These are phyloP conservation scores for Leptographium galeiforme DNA, from an alignment of 2,329 filamentous ascomycete species.

Conservation along the genomic window DNA sequence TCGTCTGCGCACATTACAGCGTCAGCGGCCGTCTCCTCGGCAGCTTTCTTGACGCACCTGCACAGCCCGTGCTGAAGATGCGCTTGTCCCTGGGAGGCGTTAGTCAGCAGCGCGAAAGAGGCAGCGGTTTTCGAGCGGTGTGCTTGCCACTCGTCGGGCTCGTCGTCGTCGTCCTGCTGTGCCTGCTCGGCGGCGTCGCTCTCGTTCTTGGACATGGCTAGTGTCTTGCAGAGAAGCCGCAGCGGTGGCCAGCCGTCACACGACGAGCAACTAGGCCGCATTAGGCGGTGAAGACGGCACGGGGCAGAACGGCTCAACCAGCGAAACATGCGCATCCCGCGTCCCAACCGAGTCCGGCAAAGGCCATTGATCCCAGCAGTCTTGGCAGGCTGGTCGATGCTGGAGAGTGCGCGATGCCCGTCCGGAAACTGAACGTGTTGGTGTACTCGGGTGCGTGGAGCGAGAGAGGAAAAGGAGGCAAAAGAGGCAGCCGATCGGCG, in stretches of 20 bases:
- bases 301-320: too few relatives aligned
- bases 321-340: too few relatives aligned
- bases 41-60: conserved; percentile 39
- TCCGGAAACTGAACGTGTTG: conserved; percentile 72
- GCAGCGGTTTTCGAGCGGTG: neutral
- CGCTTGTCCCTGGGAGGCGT: conserved; percentile 67
- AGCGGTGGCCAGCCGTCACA: neutral
- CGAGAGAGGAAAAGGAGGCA: neutral
- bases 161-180: conserved; percentile 52
- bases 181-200: conserved; percentile 24
- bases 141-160: conserved; percentile 85
- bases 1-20: conserved; percentile 44
- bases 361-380: too few relatives aligned
- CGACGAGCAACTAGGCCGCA: neutral
- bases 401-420: conserved; percentile 29
- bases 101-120: conserved; percentile 11
- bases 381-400: too few relatives aligned
- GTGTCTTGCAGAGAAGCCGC: neutral
- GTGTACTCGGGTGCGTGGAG: conserved; percentile 79
- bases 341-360: too few relatives aligned
- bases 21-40: neutral
- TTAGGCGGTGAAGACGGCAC: too few relatives aligned
- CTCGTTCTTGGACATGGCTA: conserved; percentile 43
- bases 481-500: too few relatives aligned
- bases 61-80: conserved; percentile 91